phyloP scores from a whole-genome alignment of 2,329 filamentous ascomycete species.

The Ophiostoma quercus region DNA sequence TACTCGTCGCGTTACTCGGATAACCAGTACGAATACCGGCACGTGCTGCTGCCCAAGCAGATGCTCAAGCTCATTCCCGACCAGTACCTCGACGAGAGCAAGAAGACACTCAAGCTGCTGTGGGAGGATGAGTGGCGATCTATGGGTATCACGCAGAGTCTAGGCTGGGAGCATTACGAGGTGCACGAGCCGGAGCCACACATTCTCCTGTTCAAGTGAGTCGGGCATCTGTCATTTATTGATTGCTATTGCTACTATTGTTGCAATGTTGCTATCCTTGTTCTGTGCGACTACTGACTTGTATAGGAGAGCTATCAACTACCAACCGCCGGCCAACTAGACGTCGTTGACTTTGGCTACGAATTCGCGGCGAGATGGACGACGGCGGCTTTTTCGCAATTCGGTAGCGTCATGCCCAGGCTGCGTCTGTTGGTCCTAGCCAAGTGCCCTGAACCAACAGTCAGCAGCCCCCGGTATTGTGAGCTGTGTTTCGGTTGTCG shows the following conservation, averaged over 20 bases:
- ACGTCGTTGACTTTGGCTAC: background rate
- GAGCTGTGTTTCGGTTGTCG: background rate
- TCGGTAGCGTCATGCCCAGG: background rate
- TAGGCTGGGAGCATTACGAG: constrained; percentile 99
- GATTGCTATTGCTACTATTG: no score
- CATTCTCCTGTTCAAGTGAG: constrained; percentile 97
- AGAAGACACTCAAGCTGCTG: constrained; percentile 89
- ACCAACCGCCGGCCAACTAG: constrained; percentile 56
- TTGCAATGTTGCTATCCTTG: background rate
- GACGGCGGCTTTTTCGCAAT: background rate
- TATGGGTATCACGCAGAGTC: constrained; percentile 95
- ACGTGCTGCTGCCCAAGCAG: constrained; percentile 93
- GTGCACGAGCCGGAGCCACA: constrained; percentile 98
- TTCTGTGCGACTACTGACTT: constrained; percentile 7
- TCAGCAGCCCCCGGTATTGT: background rate
- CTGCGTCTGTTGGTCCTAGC: background rate
- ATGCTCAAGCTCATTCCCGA: constrained; percentile 97
- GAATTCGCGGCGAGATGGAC: background rate
- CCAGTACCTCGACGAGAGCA: constrained; percentile 57
- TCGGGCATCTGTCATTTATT: constrained; percentile 26
- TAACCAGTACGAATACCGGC: constrained; percentile 89
- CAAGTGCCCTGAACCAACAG: background rate
- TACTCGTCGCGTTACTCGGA: constrained; percentile 83
- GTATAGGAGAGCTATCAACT: constrained; percentile 73
- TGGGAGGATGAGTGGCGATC: constrained; percentile 99